Evolutionary conservation across 2,329 filamentous ascomycete species (phyloP), one percentile per base, ranked within the genome.

Genomic region (Colletotrichum liaoningense): DNA sequence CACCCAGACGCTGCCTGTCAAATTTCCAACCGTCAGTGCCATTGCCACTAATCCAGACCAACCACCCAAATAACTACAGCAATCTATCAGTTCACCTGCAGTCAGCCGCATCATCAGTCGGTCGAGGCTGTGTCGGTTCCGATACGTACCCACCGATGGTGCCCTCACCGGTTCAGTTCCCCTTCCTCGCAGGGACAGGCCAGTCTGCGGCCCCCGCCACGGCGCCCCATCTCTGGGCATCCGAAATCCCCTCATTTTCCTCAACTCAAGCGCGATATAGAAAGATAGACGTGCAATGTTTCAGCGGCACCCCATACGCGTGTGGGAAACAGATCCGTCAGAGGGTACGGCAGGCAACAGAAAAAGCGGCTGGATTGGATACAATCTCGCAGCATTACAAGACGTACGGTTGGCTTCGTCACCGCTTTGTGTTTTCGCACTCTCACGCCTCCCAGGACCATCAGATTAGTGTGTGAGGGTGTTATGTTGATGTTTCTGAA

Each of bases 401-500:
- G 42, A 49, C 24, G 42, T 28, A 28, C n/a, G n/a, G 35, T 19
- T 35, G 11, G 22, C 63, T n/a, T 42, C 26, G 26, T 67, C 68
- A 71, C 68, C 56, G 68, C 68, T 67, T 19, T 62, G 56, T 67
- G 24, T 67, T 49, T 38, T n/a, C 35, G 35, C 59, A 46, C 54
- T 63, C 60, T 22, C 42, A n/a, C 26, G 19, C 38, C 38, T 42
- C 38, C 9, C 16, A 22, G 42, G 42, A 19, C 22, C 64, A 19
- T 59, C 35, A 42, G 35, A 49, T 49, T 19, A 49, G 42, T 49
- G 42, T 49, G 42, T 49, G 19, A 49, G 42, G 42, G 42, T 49
- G 42, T 28, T 55, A 30, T 56, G 68, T 55, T 52, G 42, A 28
- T 64, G 70, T 73, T 73, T 73, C 70, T 66, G 60, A 70, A 73